Percentiles rank a stretch among this genome's conserved stretches.
These are phyloP conservation scores for Aspergillus tamarii DNA, from an alignment of 2,329 filamentous ascomycete genomes.

Conservation along the genomic window DNA sequence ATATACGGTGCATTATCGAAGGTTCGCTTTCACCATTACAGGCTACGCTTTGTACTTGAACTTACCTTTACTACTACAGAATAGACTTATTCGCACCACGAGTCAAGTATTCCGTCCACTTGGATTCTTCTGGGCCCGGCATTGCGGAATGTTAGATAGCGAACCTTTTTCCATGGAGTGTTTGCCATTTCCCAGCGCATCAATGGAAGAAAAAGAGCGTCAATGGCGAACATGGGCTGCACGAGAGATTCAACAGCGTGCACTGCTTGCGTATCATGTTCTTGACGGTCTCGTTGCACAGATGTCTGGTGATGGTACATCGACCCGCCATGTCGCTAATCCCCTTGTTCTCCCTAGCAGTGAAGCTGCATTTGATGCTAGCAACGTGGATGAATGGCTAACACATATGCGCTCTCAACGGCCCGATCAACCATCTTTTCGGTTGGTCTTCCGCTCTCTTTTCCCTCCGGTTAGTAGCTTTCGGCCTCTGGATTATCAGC, in stretches of 20 bases:
- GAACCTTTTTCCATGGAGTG: conserved; percentile 36
- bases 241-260: conserved; percentile 49
- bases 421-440: conserved; percentile 41
- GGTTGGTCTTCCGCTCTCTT: conserved; percentile 44
- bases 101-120: conserved; percentile 50
- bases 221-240: conserved; percentile 49
- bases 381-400: conserved; percentile 47
- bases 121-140: conserved; percentile 50
- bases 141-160: conserved; percentile 49
- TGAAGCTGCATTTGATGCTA: conserved; percentile 47
- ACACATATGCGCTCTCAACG: conserved; percentile 37
- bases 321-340: conserved; percentile 48
- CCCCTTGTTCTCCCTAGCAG: conserved; percentile 44
- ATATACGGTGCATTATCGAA: conserved; percentile 49
- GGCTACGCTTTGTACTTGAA: no score
- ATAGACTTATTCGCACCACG: conserved; percentile 46
- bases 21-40: conserved; percentile 15
- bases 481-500: conserved; percentile 33
- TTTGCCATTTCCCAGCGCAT: conserved; percentile 38
- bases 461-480: conserved; percentile 40
- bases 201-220: conserved; percentile 40
- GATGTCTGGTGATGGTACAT: conserved; percentile 47
- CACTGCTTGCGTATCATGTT: conserved; percentile 49
- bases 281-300: conserved; percentile 50
- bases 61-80: conserved; percentile 27